Conservation (phyloP, 495 filamentous ascomycete species). For the Aspergillus bertholletiae region DNA sequence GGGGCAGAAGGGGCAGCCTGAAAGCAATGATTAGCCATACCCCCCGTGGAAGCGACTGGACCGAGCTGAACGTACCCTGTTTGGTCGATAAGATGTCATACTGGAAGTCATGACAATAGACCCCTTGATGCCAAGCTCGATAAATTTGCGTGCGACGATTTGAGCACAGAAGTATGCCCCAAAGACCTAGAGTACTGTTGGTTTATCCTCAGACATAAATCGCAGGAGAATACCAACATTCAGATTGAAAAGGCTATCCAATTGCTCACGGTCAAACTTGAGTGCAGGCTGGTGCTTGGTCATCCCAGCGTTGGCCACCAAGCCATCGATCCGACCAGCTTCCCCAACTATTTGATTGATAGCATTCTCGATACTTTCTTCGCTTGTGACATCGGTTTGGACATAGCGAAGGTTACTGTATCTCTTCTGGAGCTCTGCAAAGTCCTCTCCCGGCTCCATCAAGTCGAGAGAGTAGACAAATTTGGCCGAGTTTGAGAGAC, state of each 20-base stretch:
- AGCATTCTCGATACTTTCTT: constrained; percentile 35
- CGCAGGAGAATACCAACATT: constrained; percentile 24
- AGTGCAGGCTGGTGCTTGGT: constrained; percentile 45
- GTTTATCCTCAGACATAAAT: neutral
- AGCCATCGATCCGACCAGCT: constrained; percentile 30
- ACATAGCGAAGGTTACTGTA: constrained; percentile 34
- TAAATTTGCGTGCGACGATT: constrained; percentile 11
- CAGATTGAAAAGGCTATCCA: constrained; percentile 40
- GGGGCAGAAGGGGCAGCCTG: constrained; percentile 6
- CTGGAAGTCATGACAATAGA: constrained; percentile 38
- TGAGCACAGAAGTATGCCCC: constrained; percentile 21
- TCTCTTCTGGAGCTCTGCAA: constrained; percentile 26
- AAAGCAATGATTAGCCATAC: neutral
- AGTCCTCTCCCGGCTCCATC: constrained; percentile 39
- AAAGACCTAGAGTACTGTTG: constrained; percentile 2
- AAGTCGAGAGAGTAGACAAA: constrained; percentile 40
- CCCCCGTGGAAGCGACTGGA: neutral
- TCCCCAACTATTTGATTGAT: constrained; percentile 35
- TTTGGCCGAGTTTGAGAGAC: constrained; percentile 35
- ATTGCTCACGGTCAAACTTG: constrained; percentile 32
- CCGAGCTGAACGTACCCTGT: constrained; percentile 10
- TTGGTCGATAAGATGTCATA: constrained; percentile 40
- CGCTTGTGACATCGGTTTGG: constrained; percentile 38
- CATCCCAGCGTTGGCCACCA: constrained; percentile 41
- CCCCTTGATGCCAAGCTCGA: constrained; percentile 23